phyloP scores from a whole-genome alignment of 108 stramenopile species.

The Poteriospumella lacustris region DNA sequence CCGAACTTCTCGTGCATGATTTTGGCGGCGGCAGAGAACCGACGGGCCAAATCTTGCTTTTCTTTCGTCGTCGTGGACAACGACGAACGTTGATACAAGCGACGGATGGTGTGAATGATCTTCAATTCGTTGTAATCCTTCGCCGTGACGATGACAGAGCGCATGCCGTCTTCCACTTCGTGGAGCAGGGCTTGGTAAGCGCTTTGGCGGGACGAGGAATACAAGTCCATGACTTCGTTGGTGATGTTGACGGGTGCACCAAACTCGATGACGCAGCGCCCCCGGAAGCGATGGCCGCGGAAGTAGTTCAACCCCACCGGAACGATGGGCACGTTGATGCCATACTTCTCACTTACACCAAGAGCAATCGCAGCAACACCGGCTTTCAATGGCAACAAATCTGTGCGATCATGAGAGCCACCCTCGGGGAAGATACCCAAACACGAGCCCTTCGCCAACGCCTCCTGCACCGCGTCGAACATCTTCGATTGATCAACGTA shows the following conservation, averaged over 20 bases:
- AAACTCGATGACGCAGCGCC: slow-evolving; percentile 52
- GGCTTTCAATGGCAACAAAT: slow-evolving; percentile 91
- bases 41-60: slow-evolving; percentile 83
- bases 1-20: neutral
- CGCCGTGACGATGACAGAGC: slow-evolving; percentile 82
- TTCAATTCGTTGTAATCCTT: slow-evolving; percentile 86
- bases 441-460: slow-evolving; percentile 39
- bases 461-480: slow-evolving; percentile 49
- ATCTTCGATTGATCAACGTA: slow-evolving; percentile 75
- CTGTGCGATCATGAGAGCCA: slow-evolving; percentile 93
- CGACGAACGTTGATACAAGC: slow-evolving; percentile 70
- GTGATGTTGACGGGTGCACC: slow-evolving; percentile 46
- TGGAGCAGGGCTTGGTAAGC: slow-evolving; percentile 76
- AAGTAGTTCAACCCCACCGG: slow-evolving; percentile 97
- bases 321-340: slow-evolving; percentile 81
- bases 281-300: slow-evolving; percentile 76
- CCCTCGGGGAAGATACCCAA: slow-evolving; percentile 97
- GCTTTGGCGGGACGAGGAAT: slow-evolving; percentile 53
- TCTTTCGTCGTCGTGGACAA: slow-evolving; percentile 40
- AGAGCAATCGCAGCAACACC: slow-evolving; percentile 95
- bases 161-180: slow-evolving; percentile 78
- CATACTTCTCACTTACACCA: slow-evolving; percentile 76
- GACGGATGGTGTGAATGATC: slow-evolving; percentile 81
- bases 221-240: slow-evolving; percentile 40
- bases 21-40: slow-evolving; percentile 31